These are phyloP conservation scores for Mortierella sp. DNA, from an alignment of 371 early-diverging fungal species.

Conservation along the genomic window DNA sequence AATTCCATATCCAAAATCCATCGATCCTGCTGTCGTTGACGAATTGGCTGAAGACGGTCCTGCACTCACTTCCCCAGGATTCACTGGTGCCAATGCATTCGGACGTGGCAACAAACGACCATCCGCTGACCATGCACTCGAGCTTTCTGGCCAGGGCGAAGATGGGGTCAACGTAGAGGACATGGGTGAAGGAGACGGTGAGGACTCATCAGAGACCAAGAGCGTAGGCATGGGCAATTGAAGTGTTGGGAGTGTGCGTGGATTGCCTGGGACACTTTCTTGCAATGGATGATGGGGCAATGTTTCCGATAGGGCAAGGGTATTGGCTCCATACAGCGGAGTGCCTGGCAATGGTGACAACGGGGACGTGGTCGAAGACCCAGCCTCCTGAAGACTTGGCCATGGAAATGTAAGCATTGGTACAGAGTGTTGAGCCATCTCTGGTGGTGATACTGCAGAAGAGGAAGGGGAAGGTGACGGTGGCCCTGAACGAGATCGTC, in stretches of 20 bases:
- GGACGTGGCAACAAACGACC: too few species aligned
- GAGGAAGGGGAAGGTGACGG: neutral
- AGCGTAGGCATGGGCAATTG: slow-evolving; percentile 6
- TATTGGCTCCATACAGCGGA: neutral
- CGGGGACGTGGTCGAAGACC: neutral
- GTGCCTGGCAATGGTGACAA: neutral
- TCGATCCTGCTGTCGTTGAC: too few species aligned
- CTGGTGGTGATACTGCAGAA: neutral
- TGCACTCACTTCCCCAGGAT: too few species aligned
- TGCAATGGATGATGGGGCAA: neutral
- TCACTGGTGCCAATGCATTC: too few species aligned
- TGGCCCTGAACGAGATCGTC: neutral
- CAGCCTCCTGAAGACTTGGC: neutral
- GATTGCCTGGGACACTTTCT: neutral
- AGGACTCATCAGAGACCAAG: slow-evolving; percentile 18
- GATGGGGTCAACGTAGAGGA: neutral
- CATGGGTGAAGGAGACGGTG: slow-evolving; percentile 4
- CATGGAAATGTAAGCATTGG: neutral
- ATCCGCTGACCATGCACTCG: too few species aligned
- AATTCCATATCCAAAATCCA: too few species aligned
- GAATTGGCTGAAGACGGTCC: too few species aligned
- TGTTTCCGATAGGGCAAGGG: neutral
- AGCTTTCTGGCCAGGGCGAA: too few species aligned
- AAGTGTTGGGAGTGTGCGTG: neutral
- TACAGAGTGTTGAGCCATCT: neutral